Base-by-base conservation (phyloP, 1,139 yeast genomes). In the Yamadazyma kanchanaburiensis region DNA sequence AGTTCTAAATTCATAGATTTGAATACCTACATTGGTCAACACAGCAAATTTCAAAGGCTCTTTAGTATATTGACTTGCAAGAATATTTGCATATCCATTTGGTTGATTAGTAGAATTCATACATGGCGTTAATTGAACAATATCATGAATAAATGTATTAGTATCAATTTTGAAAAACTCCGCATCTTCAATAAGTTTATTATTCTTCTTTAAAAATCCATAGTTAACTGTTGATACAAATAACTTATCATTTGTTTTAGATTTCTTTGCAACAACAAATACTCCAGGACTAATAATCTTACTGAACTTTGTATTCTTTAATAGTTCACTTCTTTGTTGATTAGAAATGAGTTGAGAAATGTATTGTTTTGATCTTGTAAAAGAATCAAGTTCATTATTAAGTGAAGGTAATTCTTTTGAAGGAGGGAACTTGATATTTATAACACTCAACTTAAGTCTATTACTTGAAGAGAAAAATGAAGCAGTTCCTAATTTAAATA, bases 211-310 rank as follows among this genome's bases (percentile, higher is more conserved):
- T 40, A 88, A 65, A 26, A 83, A 70, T 16, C 95, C 95, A 46
- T 86, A 82, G 51, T 88, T 95, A 8, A 94, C 80, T 4, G 89
- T 82, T 28, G 91, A 71, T 3, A 84, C 79, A 53, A 86, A 86
- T 21, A 86, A 58, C 35, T 72, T 71, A 39, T 74, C 74, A 1
- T 70, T 62, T 30, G 51, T 50, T 34, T 65, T 66, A 0, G 73
- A 63, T 41, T 58, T 62, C 38, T 67, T 67, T 3, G 60, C 74
- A 30, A 66, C 59, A 38, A 88, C 66, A 46, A 80, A 88, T 4
- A 87, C 80, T 8, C 95, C 95, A 0, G 96, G 96, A 16, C 94
- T 77, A 23, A 87, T 67, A 9, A 88, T 63, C 27, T 74, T 71
- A 16, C 74, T 58, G 18, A 62, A 48, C 35, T 70, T 70, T 12